phyloP scores from a whole-genome alignment of 352 stramenopile genomes.

The Aphanomyces stellatus region DNA sequence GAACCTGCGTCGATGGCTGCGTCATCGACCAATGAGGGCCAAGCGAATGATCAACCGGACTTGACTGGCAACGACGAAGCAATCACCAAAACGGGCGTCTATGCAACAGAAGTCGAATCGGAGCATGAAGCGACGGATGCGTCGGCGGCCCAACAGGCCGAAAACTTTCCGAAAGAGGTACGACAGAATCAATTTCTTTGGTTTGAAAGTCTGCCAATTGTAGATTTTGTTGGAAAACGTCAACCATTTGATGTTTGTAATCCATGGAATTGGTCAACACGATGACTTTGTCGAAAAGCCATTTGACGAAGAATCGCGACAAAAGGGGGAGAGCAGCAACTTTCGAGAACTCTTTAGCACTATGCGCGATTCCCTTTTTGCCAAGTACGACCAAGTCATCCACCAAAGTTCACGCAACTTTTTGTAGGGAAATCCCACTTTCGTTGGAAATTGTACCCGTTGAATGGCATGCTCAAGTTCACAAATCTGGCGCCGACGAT shows the following conservation, averaged over 20 bases:
- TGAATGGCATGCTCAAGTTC: conserved; percentile 85
- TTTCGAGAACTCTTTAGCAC: conserved; percentile 67
- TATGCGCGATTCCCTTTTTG: conserved; percentile 69
- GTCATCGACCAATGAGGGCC: no score
- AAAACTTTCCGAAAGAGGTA: no score
- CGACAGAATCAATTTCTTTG: no score
- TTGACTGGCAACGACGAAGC: no score
- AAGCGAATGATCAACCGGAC: no score
- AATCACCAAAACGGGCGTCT: no score
- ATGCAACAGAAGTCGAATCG: no score
- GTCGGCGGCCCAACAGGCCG: no score
- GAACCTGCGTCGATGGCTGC: no score
- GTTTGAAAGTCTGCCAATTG: no score
- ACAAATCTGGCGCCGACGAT: conserved; percentile 73
- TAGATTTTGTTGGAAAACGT: conserved; percentile 60
- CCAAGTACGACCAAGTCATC: not conserved
- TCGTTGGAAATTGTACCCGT: conserved; percentile 83
- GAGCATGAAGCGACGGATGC: no score
- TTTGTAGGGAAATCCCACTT: conserved; percentile 26
- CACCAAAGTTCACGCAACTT: not conserved
- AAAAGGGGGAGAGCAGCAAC: conserved; percentile 22
- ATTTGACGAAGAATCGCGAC: conserved; percentile 43
- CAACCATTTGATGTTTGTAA: conserved; percentile 82
- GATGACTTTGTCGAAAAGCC: conserved; percentile 78
- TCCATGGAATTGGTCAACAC: conserved; percentile 82